phyloP scores from a whole-genome alignment of 768 basidiomycete genomes.

The Termitomyces eurrhizus region DNA sequence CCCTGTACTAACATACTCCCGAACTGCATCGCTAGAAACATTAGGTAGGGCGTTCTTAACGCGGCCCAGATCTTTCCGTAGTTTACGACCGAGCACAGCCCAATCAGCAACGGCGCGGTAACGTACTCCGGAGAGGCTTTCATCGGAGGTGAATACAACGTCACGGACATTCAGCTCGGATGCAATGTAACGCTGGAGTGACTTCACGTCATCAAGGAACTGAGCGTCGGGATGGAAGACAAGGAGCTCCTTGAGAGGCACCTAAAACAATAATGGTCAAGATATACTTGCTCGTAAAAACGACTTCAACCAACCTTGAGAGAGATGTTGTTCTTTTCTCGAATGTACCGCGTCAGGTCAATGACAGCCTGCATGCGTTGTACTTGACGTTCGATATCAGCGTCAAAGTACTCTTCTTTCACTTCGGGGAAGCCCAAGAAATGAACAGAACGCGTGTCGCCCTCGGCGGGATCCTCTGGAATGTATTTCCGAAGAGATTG shows the following conservation, averaged over 20 bases:
- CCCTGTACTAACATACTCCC: constrained; percentile 68
- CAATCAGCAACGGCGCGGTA: constrained; percentile 95
- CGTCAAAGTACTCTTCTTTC: constrained; percentile 93
- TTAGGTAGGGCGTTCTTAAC: constrained; percentile 85
- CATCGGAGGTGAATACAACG: constrained; percentile 86
- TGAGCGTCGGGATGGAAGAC: constrained; percentile 87
- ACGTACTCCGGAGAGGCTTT: constrained; percentile 77
- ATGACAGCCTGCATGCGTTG: constrained; percentile 94
- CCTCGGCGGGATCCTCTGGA: constrained; percentile 63
- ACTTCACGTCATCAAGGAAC: constrained; percentile 82
- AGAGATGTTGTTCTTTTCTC: constrained; percentile 82
- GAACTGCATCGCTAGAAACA: constrained; percentile 80
- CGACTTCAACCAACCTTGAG: constrained; percentile 66
- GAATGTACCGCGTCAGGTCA: constrained; percentile 83
- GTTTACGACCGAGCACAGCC: constrained; percentile 89
- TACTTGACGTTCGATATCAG: constrained; percentile 89
- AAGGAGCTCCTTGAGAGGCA: constrained; percentile 86
- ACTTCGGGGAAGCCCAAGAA: constrained; percentile 93
- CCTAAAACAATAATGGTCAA: constrained; percentile 41
- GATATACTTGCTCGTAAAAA: neutral
- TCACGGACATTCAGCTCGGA: constrained; percentile 96
- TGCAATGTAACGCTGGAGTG: constrained; percentile 83
- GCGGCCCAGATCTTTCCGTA: constrained; percentile 86
- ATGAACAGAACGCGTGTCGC: constrained; percentile 90
- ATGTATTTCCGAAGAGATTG: constrained; percentile 86